These are phyloP conservation scores for Rosa multiflora DNA, from an alignment of 306 rosid species.

Conservation along the genomic window DNA sequence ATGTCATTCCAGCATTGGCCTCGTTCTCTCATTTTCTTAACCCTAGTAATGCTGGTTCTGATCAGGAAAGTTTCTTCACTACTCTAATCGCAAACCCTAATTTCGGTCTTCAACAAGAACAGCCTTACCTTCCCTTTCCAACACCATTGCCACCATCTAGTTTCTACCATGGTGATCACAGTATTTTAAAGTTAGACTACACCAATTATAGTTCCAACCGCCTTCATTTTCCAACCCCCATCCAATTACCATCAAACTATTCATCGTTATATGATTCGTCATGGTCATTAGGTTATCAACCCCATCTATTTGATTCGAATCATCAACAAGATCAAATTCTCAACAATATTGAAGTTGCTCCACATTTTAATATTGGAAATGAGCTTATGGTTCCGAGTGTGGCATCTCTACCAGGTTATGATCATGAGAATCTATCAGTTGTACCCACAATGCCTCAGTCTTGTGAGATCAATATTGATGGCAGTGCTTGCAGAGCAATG, in stretches of 20 bases:
- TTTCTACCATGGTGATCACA: conserved; percentile 33
- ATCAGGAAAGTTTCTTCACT: conserved; percentile 50
- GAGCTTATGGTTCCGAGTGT: conserved; percentile 30
- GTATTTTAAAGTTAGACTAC: conserved; percentile 40
- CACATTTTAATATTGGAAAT: conserved; percentile 18
- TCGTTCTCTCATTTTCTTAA: conserved; percentile 50
- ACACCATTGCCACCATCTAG: conserved; percentile 36
- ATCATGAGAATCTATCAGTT: conserved; percentile 25
- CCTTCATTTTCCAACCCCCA: conserved; percentile 33
- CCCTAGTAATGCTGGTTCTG: conserved; percentile 27
- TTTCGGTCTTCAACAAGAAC: conserved; percentile 35
- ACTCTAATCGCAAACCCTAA: conserved; percentile 53
- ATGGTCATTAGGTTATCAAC: conserved; percentile 37
- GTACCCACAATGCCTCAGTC: conserved; percentile 41
- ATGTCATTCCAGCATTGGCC: conserved; percentile 43
- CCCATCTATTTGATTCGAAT: conserved; percentile 36
- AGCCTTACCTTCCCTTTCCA: conserved; percentile 56
- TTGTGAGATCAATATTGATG: conserved; percentile 36
- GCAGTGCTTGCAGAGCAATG: conserved; percentile 31
- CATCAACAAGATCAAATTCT: conserved; percentile 40
- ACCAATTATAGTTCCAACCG: conserved; percentile 27
- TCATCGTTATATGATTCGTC: conserved; percentile 38
- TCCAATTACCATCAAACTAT: conserved; percentile 33
- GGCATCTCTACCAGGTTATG: conserved; percentile 31
- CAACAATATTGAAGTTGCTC: conserved; percentile 19